Percentiles rank a stretch among this genome's conserved stretches.
Conservation (phyloP, 2,329 filamentous ascomycete species). For the Clonostachys rhizophaga region DNA sequence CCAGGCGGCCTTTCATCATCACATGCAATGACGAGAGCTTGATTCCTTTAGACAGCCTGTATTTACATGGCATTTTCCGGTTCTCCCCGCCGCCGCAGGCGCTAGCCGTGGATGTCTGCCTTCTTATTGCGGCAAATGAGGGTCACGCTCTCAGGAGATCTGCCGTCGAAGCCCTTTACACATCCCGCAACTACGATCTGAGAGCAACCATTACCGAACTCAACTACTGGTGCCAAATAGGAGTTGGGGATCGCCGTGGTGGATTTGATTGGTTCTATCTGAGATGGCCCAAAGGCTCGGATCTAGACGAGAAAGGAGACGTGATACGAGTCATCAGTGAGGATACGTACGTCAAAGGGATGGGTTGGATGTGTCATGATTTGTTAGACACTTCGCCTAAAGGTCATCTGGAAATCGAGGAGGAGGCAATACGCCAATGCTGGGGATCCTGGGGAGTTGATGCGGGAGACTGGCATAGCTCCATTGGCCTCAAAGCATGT, state of each 20-base stretch:
- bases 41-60: conserved; percentile 70
- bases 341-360: conserved; percentile 70
- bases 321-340: conserved; percentile 75
- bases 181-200: conserved; percentile 65
- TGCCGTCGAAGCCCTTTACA: conserved; percentile 67
- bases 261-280: conserved; percentile 88
- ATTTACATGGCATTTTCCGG: conserved; percentile 80
- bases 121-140: conserved; percentile 81
- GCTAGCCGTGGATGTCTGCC: conserved; percentile 72
- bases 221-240: conserved; percentile 96
- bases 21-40: conserved; percentile 90
- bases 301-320: conserved; percentile 63
- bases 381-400: conserved; percentile 26
- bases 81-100: conserved; percentile 63
- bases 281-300: conserved; percentile 67
- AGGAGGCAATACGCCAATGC: conserved; percentile 59
- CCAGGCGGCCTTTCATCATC: conserved; percentile 88
- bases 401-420: conserved; percentile 38
- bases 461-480: conserved; percentile 50
- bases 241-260: conserved; percentile 80
- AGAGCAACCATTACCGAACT: conserved; percentile 79
- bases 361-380: conserved; percentile 73
- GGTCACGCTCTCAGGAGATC: conserved; percentile 72
- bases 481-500: conserved; percentile 20
- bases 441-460: conserved; percentile 67